phyloP scores from a whole-genome alignment of 2,329 filamentous ascomycete genomes.

The Fusarium sublunatum region DNA sequence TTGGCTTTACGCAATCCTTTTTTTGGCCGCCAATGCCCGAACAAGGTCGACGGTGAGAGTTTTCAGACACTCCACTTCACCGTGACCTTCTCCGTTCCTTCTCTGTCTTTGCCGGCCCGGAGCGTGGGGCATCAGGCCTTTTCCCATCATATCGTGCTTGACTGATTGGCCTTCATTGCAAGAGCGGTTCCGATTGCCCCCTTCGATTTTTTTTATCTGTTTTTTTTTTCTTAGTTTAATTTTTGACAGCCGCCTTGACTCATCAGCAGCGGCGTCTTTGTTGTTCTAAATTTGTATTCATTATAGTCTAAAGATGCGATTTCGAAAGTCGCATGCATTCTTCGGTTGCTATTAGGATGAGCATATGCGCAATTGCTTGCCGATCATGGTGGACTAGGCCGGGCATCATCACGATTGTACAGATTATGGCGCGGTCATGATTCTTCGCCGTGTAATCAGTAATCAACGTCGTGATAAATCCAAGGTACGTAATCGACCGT shows the following conservation, averaged over 20 bases:
- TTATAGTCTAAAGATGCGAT: too few species aligned
- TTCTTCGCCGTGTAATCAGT: constrained; percentile 28
- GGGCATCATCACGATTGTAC: neutral
- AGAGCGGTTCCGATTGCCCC: constrained; percentile 36
- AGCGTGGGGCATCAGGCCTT: constrained; percentile 47
- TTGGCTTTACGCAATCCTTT: constrained; percentile 25
- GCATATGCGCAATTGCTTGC: constrained; percentile 25
- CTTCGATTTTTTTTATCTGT: constrained; percentile 20
- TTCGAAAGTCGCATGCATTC: too few species aligned
- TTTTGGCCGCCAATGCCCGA: constrained; percentile 38
- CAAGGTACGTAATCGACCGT: constrained; percentile 43
- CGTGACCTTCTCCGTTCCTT: constrained; percentile 28
- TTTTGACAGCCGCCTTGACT: constrained; percentile 27
- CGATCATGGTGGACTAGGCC: constrained; percentile 8
- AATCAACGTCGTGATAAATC: constrained; percentile 30
- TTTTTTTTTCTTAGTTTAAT: constrained; percentile 24
- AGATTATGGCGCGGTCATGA: constrained; percentile 24
- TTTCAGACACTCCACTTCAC: constrained; percentile 42
- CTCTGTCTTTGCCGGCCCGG: constrained; percentile 40
- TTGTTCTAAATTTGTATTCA: neutral
- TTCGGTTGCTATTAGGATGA: neutral
- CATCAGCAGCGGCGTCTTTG: neutral
- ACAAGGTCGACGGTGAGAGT: constrained; percentile 44
- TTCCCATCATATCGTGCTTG: constrained; percentile 45
- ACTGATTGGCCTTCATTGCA: constrained; percentile 51